Base-by-base conservation (phyloP, 192 early-diverging fungal species). In the Thamnidium elegans region DNA sequence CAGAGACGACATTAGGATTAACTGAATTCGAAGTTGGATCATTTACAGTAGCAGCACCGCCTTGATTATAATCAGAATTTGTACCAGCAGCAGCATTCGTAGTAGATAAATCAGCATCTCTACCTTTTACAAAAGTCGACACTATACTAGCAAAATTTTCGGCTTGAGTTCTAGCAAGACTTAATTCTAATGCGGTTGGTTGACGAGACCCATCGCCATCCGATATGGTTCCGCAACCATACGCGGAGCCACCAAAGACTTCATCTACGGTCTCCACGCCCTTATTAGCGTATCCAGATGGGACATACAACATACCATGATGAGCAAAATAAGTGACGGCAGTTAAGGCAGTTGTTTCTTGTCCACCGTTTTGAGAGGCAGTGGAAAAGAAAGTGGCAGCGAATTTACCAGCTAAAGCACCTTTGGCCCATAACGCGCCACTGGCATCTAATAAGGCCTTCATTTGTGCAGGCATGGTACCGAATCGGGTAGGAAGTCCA, bases 301-400 rank as follows among this genome's bases (percentile, higher is more conserved):
- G 92, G 45, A 92, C 87, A 65, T 79, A 94, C 54, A 84, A 77
- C 47, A 94, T 84, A 30, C 91, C 92, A 69, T 91, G 91, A 77
- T 93, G 90, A 7, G 81, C 84, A 42, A 91, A 78, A 71, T 84
- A 80, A 0, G 89, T 79, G 21, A 93, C 60, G 45, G 90, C 74
- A 30, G 81, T 83, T 6, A 87, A 64, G 31, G 85, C 82, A 4
- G 89, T 91, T 31, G 80, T 82, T 69, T 94, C 91, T 78, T 91
- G 89, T 19, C 92, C 92, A 55, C 91, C 91, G 70, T 89, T 86
- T 77, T 89, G 88, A 50, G 83, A 79, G 6, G 76, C 85, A 7
- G 90, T 91, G 36, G 89, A 88, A 51, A 82, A 85, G 80, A 94
- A 93, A 50, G 79, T 71, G 31, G 86, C 91, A 4, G 78, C 90